phyloP scores from a whole-genome alignment of 768 basidiomycete genomes.

The Lactarius sanguifluus region DNA sequence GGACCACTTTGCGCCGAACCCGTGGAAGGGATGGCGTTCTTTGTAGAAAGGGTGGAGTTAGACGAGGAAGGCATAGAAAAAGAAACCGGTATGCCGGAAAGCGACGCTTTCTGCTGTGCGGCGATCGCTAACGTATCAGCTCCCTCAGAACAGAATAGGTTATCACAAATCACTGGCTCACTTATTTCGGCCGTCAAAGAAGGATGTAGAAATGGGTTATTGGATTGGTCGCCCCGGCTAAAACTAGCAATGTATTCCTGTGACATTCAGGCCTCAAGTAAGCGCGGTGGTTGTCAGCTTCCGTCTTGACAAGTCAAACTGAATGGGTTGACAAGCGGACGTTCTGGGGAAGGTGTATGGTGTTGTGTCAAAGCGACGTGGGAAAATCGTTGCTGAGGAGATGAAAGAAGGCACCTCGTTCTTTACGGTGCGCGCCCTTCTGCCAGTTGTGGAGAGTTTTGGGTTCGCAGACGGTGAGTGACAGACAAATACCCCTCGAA shows the following conservation, averaged over 20 bases:
- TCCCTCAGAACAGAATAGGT: constrained; percentile 66
- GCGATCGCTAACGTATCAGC: constrained; percentile 25
- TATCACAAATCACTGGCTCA: constrained; percentile 86
- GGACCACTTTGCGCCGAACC: constrained; percentile 96
- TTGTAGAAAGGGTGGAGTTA: constrained; percentile 74
- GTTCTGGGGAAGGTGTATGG: constrained; percentile 97
- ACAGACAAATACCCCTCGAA: constrained; percentile 5
- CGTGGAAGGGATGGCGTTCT: constrained; percentile 88
- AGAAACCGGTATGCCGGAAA: constrained; percentile 57
- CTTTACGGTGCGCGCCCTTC: constrained; percentile 85
- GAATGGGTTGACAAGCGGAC: constrained; percentile 60
- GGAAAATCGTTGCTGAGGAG: constrained; percentile 92
- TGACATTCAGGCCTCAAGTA: constrained; percentile 97
- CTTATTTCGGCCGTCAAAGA: constrained; percentile 88
- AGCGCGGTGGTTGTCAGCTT: constrained; percentile 35
- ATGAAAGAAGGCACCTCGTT: constrained; percentile 98
- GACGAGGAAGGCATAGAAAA: constrained; percentile 58
- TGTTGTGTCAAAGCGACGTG: constrained; percentile 88
- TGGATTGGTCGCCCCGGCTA: constrained; percentile 97
- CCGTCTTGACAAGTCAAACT: constrained; percentile 12
- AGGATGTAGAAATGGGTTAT: constrained; percentile 81
- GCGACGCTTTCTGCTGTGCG: constrained; percentile 2
- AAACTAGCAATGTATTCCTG: constrained; percentile 99
- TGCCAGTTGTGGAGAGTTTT: constrained; percentile 97
- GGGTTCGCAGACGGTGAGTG: constrained; percentile 90